Percentiles rank a stretch among this genome's conserved stretches.
These are phyloP conservation scores for Phyllosticta citrichinensis DNA, from an alignment of 2,329 filamentous ascomycete genomes.

Conservation along the genomic window DNA sequence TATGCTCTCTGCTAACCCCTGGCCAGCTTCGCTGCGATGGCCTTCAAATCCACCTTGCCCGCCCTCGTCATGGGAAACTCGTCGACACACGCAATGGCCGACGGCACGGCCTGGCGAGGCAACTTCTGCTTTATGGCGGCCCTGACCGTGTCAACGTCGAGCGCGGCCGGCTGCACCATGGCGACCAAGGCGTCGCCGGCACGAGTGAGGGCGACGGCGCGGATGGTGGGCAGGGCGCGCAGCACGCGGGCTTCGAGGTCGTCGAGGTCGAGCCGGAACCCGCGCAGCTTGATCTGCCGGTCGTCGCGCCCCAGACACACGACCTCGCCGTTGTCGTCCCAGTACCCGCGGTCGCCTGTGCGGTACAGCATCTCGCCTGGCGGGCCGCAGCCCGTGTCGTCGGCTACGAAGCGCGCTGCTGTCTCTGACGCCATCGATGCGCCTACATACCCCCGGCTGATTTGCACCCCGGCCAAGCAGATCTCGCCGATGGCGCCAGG, in stretches of 20 bases:
- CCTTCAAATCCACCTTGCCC: slow-evolving; percentile 27
- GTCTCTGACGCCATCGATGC: slow-evolving; percentile 16
- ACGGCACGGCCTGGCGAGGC: slow-evolving; percentile 17
- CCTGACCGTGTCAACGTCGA: slow-evolving; percentile 9
- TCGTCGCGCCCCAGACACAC: slow-evolving; percentile 33
- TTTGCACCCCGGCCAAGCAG: slow-evolving; percentile 34
- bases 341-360: slow-evolving; percentile 35
- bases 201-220: slow-evolving; percentile 18
- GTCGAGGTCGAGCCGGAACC: slow-evolving; percentile 31
- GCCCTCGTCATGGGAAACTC: slow-evolving; percentile 21
- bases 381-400: slow-evolving; percentile 17
- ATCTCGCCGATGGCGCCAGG: slow-evolving; percentile 33
- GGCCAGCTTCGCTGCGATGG: slow-evolving; percentile 12
- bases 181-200: slow-evolving; percentile 20
- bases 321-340: slow-evolving; percentile 28
- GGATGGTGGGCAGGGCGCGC: slow-evolving; percentile 8
- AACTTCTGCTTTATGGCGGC: slow-evolving; percentile 2
- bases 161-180: slow-evolving; percentile 17
- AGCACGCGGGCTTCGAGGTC: slow-evolving; percentile 27
- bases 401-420: no score
- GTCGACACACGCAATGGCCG: slow-evolving; percentile 16
- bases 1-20: no score
- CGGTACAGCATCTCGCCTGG: slow-evolving; percentile 20
- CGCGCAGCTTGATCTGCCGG: slow-evolving; percentile 30
- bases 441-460: slow-evolving; percentile 28